A percentile compares a stretch with the other conserved stretches of the same genome.
Conservation (phyloP, 139 green algal species). For the Coelastrella sp. region DNA sequence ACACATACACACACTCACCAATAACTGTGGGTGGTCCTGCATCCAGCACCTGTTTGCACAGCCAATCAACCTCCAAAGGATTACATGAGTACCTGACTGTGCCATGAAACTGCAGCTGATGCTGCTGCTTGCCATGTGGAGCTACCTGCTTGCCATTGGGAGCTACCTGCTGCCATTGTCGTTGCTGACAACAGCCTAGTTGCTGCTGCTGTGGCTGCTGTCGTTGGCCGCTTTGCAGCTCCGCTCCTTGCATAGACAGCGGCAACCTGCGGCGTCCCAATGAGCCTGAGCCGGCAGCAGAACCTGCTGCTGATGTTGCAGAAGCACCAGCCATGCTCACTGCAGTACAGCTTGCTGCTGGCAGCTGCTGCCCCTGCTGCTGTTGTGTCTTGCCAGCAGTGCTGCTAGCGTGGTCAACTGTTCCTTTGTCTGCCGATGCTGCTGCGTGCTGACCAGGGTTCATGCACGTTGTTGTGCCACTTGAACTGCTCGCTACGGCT, state of each 20-base stretch:
- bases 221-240: not conserved
- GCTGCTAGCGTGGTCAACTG: too few species aligned
- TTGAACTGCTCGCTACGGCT: too few species aligned
- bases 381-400: not conserved
- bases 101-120: not conserved
- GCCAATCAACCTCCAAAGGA: constrained; percentile 10
- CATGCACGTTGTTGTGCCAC: too few species aligned
- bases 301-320: not conserved
- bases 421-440: too few species aligned
- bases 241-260: not conserved
- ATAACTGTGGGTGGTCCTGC: not conserved
- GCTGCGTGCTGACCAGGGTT: too few species aligned
- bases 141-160: not conserved
- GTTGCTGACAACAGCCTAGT: not conserved
- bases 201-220: not conserved
- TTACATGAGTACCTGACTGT: constrained; percentile 1
- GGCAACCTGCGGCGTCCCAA: not conserved
- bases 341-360: not conserved
- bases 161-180: not conserved
- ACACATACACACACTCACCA: not conserved
- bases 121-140: not conserved
- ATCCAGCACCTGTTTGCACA: constrained; percentile 35
- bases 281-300: not conserved
- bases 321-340: not conserved
- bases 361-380: not conserved